A percentile compares a stretch with the other conserved stretches of the same genome.
These are phyloP conservation scores for Elongisporangium anandrum DNA, from an alignment of 352 stramenopile genomes.

Conservation along the genomic window DNA sequence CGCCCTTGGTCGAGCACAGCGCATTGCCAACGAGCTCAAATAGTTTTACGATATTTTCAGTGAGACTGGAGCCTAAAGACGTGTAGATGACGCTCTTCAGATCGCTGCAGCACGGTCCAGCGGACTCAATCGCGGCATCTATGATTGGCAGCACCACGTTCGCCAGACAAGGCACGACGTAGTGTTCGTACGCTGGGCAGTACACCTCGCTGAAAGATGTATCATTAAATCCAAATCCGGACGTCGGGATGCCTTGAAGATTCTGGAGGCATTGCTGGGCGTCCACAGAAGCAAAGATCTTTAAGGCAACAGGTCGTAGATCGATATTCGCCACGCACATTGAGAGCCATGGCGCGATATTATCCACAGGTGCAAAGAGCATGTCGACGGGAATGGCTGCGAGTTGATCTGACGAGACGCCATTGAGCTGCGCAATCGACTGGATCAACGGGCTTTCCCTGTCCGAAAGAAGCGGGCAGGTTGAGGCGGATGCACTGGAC, in stretches of 20 bases:
- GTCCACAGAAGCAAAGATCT: neutral
- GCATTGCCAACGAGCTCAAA: constrained; percentile 3
- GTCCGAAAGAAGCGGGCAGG: neutral
- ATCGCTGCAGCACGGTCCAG: constrained; percentile 2
- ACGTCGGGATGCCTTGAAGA: neutral
- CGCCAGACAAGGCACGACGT: constrained; percentile 3
- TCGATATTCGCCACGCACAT: constrained; percentile 8
- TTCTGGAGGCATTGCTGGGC: constrained; percentile 2
- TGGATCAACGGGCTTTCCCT: neutral
- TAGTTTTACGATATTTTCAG: neutral
- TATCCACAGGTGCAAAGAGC: constrained; percentile 4
- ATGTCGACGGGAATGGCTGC: neutral
- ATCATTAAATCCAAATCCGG: neutral
- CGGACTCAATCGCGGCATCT: neutral
- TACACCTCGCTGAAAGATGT: constrained; percentile 2
- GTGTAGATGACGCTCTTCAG: neutral
- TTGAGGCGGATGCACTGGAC: neutral
- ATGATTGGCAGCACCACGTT: constrained; percentile 2
- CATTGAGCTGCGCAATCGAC: constrained; percentile 1
- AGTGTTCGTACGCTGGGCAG: constrained; percentile 2
- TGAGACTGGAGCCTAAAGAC: neutral
- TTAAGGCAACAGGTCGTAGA: neutral
- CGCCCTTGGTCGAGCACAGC: constrained; percentile 1
- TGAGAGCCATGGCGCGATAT: constrained; percentile 4
- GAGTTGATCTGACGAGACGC: constrained; percentile 1